Evolutionary conservation across 768 basidiomycete species (phyloP), one percentile per base, ranked within the genome.

Genomic region (Agrocybe praecox): DNA sequence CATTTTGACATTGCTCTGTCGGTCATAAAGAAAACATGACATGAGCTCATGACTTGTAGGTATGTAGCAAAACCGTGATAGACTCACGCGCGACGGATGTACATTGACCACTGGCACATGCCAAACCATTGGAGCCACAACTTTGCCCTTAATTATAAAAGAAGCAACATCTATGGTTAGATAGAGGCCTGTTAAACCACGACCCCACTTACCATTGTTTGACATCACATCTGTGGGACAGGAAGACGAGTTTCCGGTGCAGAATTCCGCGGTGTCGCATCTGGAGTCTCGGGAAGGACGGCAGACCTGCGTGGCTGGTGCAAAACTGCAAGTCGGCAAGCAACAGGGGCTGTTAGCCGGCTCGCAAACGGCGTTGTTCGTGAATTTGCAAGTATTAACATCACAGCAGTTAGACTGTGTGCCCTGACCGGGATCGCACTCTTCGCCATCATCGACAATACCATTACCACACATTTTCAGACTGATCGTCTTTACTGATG

Each of bases 401-500:
- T 95, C 84, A 75, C 93, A 95, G 74, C 93, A 95, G 2, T 80
- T 72, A 5, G 85, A 85, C 43, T 75, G 74, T 11, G 76, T 66
- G 52, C 84, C 87, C 33, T 68, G 63, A 26, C 90, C 90, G 0
- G 93, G 92, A 71, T 96, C 93, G 68, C 94, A 95, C 36, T 95
- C 89, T 74, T 96, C 94, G 26, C 91, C 93, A 0, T 64, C 69
- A 67, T 92, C 90, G 50, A 91, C 85, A 58, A 93, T 92, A 49
- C 91, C 91, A 70, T 93, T 92, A 23, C 90, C 89, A 65, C 88
- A 90, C 86, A 87, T 88, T 62, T 89, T 79, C 18, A 90, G 75
- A 2, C 85, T 80, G 61, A 90, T 83, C 7, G 76, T 79, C 55
- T 77, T 66, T 42, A 72, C 71, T 34, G 62, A 65, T 36, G 67